Evolutionary conservation across 2,329 filamentous ascomycete species (phyloP).

Genomic region (Fragosphaeria purpurea): DNA sequence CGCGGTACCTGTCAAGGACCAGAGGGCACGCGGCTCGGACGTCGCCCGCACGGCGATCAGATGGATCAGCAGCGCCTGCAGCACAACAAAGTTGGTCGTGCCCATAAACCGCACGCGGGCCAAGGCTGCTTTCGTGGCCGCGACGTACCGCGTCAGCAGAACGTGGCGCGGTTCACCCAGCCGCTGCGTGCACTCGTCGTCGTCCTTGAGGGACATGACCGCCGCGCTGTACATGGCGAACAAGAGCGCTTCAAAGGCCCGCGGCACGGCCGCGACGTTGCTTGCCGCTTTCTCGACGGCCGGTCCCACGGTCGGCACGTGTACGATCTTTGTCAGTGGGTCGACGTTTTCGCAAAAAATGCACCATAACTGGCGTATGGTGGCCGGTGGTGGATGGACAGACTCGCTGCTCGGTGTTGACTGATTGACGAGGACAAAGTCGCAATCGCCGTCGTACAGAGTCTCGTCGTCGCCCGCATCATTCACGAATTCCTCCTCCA

Average conservation of each 20-base stretch:
- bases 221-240: slow-evolving; percentile 1
- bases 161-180: slow-evolving; percentile 11
- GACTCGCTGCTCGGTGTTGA: too few species aligned
- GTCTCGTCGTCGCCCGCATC: too few species aligned
- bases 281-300: not conserved
- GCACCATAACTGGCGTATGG: too few species aligned
- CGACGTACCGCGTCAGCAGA: slow-evolving; percentile 14
- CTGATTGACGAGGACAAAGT: too few species aligned
- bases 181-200: slow-evolving; percentile 18
- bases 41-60: not conserved
- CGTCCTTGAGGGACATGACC: not conserved
- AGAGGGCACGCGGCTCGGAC: slow-evolving; percentile 2
- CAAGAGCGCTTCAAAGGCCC: not conserved
- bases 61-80: slow-evolving; percentile 25
- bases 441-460: too few species aligned
- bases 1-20: slow-evolving; percentile 1
- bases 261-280: not conserved
- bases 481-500: too few species aligned
- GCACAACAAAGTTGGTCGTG: slow-evolving; percentile 21
- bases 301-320: not conserved
- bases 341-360: not conserved
- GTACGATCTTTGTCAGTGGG: not conserved
- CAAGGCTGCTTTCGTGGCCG: slow-evolving; percentile 12
- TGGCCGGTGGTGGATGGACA: too few species aligned
- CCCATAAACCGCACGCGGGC: slow-evolving; percentile 21